phyloP scores from a whole-genome alignment of 2,329 filamentous ascomycete genomes.

The Hysterium pulicare region DNA sequence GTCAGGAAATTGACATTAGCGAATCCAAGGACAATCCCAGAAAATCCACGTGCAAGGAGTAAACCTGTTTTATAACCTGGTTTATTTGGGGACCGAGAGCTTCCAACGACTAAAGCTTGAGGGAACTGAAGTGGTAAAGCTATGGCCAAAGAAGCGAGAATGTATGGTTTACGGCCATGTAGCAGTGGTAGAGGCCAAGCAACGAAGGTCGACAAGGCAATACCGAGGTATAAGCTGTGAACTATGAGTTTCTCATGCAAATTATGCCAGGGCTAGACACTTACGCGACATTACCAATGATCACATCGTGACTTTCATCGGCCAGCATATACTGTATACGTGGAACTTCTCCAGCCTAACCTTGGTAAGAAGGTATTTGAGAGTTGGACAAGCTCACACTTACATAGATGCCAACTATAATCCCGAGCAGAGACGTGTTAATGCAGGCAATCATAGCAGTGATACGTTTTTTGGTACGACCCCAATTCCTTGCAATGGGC shows the following conservation, averaged over 20 bases:
- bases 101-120: constrained; percentile 64
- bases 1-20: constrained; percentile 74
- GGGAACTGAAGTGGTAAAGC: constrained; percentile 73
- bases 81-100: constrained; percentile 55
- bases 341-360: constrained; percentile 67
- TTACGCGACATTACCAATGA: constrained; percentile 68
- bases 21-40: constrained; percentile 69
- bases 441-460: constrained; percentile 67
- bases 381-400: constrained; percentile 13
- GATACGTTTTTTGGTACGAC: constrained; percentile 62
- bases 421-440: constrained; percentile 68
- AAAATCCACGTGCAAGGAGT: constrained; percentile 61
- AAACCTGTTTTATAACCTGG: constrained; percentile 58
- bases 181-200: constrained; percentile 72
- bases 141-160: constrained; percentile 64
- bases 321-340: constrained; percentile 74
- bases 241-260: neutral
- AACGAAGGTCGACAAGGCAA: constrained; percentile 67
- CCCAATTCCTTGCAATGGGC: constrained; percentile 72
- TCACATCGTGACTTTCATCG: constrained; percentile 63
- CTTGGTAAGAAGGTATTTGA: constrained; percentile 9
- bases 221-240: constrained; percentile 60
- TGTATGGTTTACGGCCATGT: constrained; percentile 74
- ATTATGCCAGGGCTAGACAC: constrained; percentile 9
- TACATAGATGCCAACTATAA: constrained; percentile 69